These are phyloP conservation scores for Sporothrix mexicana DNA, from an alignment of 2,329 filamentous ascomycete genomes.

Conservation along the genomic window DNA sequence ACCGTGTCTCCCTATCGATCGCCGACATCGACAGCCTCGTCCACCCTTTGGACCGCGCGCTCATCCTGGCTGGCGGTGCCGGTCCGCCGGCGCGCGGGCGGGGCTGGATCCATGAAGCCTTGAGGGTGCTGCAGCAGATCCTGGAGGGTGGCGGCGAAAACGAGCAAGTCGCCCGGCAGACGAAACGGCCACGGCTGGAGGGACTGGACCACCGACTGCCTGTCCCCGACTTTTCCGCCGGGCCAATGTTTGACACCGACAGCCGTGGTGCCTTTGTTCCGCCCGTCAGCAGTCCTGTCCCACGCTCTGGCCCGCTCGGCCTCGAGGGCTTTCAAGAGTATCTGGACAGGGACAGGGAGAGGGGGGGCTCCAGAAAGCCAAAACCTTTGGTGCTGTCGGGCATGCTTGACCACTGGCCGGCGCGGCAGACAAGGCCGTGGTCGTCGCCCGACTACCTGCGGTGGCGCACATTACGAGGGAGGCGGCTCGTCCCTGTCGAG, in stretches of 20 bases:
- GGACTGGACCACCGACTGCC: background rate
- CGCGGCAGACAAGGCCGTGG: conserved; percentile 68
- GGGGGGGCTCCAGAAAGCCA: conserved; percentile 62
- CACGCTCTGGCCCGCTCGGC: conserved; percentile 52
- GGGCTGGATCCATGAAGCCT: conserved; percentile 57
- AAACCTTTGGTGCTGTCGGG: conserved; percentile 73
- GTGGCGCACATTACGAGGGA: conserved; percentile 73
- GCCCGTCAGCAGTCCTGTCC: conserved; percentile 50
- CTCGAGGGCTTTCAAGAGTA: conserved; percentile 67
- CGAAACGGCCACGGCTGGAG: background rate
- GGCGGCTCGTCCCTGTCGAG: conserved; percentile 84
- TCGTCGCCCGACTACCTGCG: conserved; percentile 74
- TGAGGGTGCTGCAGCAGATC: conserved; percentile 51
- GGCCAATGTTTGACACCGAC: conserved; percentile 25
- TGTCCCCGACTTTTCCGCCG: conserved; percentile 8
- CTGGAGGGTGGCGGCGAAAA: conserved; percentile 34
- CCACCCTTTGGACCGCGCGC: conserved; percentile 71
- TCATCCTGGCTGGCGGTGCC: conserved; percentile 75
- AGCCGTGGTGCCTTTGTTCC: conserved; percentile 47
- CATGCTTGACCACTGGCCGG: conserved; percentile 75
- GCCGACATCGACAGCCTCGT: conserved; percentile 61
- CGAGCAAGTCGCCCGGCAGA: background rate
- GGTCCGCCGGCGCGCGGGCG: conserved; percentile 54
- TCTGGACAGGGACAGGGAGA: conserved; percentile 51
- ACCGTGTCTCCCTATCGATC: too few relatives aligned